Evolutionary conservation across 1,284 basidiomycete species (phyloP).

Genomic region (Chondrostereum purpureum): DNA sequence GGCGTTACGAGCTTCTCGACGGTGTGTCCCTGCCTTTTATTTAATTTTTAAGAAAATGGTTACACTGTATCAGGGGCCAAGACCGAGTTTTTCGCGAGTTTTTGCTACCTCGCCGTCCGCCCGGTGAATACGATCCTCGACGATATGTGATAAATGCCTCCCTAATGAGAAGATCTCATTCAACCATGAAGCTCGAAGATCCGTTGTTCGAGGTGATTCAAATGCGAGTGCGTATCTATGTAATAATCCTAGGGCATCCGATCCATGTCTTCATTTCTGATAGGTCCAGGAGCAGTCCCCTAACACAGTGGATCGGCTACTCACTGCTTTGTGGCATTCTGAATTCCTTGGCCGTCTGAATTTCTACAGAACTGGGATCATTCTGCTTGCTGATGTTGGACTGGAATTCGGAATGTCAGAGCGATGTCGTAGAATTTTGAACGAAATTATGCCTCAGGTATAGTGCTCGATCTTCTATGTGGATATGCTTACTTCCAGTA

Average conservation of each 20-base stretch:
- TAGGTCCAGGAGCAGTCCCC: slow-evolving; percentile 55
- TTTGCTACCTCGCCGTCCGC: slow-evolving; percentile 53
- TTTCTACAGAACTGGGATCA: slow-evolving; percentile 58
- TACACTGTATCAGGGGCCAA: slow-evolving; percentile 43
- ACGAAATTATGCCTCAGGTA: slow-evolving; percentile 77
- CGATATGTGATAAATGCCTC: slow-evolving; percentile 38
- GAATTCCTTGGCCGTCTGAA: slow-evolving; percentile 68
- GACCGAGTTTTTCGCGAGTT: slow-evolving; percentile 56
- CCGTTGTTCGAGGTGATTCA: slow-evolving; percentile 58
- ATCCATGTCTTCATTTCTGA: slow-evolving; percentile 2
- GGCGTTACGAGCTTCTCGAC: slow-evolving; percentile 56
- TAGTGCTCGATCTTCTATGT: no score
- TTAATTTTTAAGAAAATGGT: slow-evolving; percentile 8
- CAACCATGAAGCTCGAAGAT: slow-evolving; percentile 48
- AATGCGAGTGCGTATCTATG: slow-evolving; percentile 42
- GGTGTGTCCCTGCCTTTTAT: slow-evolving; percentile 32
- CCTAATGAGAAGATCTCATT: slow-evolving; percentile 10
- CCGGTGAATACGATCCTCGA: slow-evolving; percentile 41
- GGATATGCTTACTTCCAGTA: neutral
- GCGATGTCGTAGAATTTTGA: slow-evolving; percentile 53
- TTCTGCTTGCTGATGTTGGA: slow-evolving; percentile 68
- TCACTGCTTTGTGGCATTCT: slow-evolving; percentile 69
- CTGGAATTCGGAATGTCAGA: slow-evolving; percentile 71
- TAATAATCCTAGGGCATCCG: slow-evolving; percentile 9
- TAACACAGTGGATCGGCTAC: slow-evolving; percentile 53